Percentiles rank a stretch among this genome's conserved stretches.
phyloP scores from a whole-genome alignment of 2,329 filamentous ascomycete genomes.

The Neopestalotiopsis clavispora region DNA sequence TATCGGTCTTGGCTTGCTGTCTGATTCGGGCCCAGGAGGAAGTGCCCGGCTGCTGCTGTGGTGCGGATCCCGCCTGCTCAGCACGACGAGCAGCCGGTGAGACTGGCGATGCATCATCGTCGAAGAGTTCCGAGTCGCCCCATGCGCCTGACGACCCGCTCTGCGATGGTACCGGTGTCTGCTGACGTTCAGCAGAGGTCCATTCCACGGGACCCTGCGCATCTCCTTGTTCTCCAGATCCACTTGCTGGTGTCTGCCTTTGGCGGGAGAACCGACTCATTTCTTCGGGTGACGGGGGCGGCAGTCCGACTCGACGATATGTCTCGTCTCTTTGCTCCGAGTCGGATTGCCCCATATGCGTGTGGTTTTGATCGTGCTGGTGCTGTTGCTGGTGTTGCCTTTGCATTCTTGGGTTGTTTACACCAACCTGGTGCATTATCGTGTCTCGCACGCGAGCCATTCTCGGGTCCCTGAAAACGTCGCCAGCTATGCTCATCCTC shows the following conservation, averaged over 20 bases:
- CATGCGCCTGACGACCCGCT: constrained; percentile 8
- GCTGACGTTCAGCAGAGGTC: constrained; percentile 1
- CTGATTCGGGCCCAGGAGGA: constrained; percentile 53
- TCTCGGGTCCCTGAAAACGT: constrained; percentile 35
- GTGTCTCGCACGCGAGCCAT: constrained; percentile 23
- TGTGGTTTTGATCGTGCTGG: neutral
- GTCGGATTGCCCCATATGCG: constrained; percentile 15
- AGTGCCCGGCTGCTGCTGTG: constrained; percentile 28
- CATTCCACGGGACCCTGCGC: neutral
- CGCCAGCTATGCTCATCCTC: constrained; percentile 26
- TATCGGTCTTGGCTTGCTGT: constrained; percentile 35
- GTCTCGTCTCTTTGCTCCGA: constrained; percentile 3
- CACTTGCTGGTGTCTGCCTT: neutral
- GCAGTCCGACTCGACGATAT: constrained; percentile 5
- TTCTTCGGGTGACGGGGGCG: constrained; percentile 13
- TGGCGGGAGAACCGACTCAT: neutral
- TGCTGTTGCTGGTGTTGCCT: neutral
- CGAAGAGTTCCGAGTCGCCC: constrained; percentile 30
- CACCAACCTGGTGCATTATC: constrained; percentile 26
- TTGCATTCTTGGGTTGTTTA: constrained; percentile 12
- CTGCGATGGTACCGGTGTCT: constrained; percentile 1
- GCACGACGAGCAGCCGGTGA: constrained; percentile 34
- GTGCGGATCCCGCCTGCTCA: constrained; percentile 18
- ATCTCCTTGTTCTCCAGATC: neutral
- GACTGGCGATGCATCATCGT: constrained; percentile 48